Evolutionary conservation across 2,329 filamentous ascomycete genomes (phyloP).

Genomic region (Grosmannia huntii): DNA sequence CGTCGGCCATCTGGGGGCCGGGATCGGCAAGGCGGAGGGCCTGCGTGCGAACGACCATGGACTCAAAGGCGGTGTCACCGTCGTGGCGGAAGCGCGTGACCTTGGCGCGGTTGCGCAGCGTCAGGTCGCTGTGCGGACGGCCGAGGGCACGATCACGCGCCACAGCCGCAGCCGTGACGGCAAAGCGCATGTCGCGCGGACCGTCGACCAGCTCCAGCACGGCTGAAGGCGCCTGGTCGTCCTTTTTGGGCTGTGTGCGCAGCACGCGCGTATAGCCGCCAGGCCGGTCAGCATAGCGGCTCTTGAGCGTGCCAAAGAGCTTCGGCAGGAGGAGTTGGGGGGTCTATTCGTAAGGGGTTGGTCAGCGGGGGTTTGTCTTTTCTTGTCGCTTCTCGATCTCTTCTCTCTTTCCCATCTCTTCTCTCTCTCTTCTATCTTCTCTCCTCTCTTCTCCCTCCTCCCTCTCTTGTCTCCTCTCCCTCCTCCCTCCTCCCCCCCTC

Average conservation of each 20-base stretch:
- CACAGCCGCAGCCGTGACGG: conserved; percentile 78
- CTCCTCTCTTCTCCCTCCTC: background rate
- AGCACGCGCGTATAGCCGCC: conserved; percentile 94
- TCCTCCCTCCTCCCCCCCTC: no score
- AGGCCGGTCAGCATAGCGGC: conserved; percentile 65
- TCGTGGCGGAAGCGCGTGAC: conserved; percentile 61
- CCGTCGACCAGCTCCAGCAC: conserved; percentile 94
- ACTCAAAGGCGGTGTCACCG: conserved; percentile 56
- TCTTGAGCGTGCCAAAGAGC: conserved; percentile 70
- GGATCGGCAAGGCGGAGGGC: conserved; percentile 19
- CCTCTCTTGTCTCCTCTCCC: no score
- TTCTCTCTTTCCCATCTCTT: background rate
- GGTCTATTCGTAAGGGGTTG: conserved; percentile 32
- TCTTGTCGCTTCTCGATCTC: background rate
- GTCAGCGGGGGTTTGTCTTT: background rate
- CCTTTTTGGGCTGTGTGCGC: conserved; percentile 70
- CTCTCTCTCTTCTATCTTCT: background rate
- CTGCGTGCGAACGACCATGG: conserved; percentile 38
- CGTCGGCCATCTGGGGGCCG: conserved; percentile 11
- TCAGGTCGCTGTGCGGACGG: conserved; percentile 54
- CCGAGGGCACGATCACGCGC: conserved; percentile 48
- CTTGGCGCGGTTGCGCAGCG: conserved; percentile 67
- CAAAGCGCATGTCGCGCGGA: conserved; percentile 85
- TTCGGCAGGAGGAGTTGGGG: conserved; percentile 64
- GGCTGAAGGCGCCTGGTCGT: conserved; percentile 77